Conservation (phyloP, 73 alveolate species). For the Stentor coeruleus region DNA sequence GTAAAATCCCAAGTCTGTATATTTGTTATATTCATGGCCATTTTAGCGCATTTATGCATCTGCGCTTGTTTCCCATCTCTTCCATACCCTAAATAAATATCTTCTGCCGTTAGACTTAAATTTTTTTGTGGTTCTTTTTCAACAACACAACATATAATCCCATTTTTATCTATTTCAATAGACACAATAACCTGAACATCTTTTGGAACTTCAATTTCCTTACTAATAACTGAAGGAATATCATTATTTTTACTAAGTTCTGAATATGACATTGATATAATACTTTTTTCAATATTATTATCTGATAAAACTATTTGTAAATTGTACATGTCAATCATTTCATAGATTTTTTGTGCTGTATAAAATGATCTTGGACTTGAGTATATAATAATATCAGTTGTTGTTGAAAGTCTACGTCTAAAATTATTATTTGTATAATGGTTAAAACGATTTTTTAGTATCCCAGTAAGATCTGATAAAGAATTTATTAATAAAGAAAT, state of each 20-base stretch:
- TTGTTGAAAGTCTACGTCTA: no score
- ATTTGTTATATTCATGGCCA: neutral
- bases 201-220: neutral
- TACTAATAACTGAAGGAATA: neutral
- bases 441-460: neutral
- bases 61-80: neutral
- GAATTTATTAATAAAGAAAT: no score
- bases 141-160: neutral
- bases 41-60: neutral
- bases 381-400: no score
- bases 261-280: neutral
- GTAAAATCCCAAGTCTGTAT: neutral
- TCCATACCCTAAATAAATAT: neutral
- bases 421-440: no score
- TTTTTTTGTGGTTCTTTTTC: neutral
- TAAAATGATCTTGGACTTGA: no score
- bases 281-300: no score
- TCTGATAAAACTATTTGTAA: neutral
- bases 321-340: neutral
- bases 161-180: neutral
- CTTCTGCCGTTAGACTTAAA: neutral
- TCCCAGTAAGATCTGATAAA: neutral
- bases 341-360: no score
- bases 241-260: neutral
- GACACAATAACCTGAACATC: neutral